A percentile compares a stretch with the other conserved stretches of the same genome.
These are phyloP conservation scores for Cadophora sp. DNA, from an alignment of 2,329 filamentous ascomycete species.

Conservation along the genomic window DNA sequence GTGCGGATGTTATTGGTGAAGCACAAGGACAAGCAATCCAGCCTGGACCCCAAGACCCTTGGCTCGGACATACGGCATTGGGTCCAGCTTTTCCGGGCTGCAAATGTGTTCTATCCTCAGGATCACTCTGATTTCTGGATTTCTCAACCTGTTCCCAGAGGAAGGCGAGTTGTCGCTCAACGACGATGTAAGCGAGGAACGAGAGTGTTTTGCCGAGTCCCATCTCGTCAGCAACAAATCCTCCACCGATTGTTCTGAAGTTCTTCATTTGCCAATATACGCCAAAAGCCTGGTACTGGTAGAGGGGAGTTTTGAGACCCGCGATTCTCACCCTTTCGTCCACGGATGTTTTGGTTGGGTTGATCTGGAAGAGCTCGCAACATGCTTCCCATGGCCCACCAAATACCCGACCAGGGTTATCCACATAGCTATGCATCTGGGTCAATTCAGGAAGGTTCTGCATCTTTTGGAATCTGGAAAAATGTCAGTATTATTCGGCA, in stretches of 20 bases:
- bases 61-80: constrained; percentile 21
- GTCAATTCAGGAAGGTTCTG: constrained; percentile 24
- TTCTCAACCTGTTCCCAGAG: constrained; percentile 29
- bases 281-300: constrained; percentile 37
- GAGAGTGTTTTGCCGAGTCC: constrained; percentile 62
- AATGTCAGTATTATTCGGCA: not conserved
- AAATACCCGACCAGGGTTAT: not conserved
- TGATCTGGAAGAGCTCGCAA: constrained; percentile 32
- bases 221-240: constrained; percentile 63
- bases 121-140: not conserved
- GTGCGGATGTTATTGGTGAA: constrained; percentile 19
- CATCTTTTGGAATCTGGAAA: constrained; percentile 28
- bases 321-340: constrained; percentile 26
- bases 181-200: constrained; percentile 53
- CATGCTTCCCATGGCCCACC: constrained; percentile 28
- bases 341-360: constrained; percentile 21
- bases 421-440: constrained; percentile 18
- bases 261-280: constrained; percentile 37
- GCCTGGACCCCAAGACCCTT: constrained; percentile 3
- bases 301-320: constrained; percentile 33
- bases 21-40: constrained; percentile 38
- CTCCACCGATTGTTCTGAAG: constrained; percentile 62
- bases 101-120: constrained; percentile 21
- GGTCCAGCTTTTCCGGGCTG: not conserved
- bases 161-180: constrained; percentile 33